Base-by-base conservation (phyloP, 2,329 filamentous ascomycete species). In the Dactylellina leptospora region DNA sequence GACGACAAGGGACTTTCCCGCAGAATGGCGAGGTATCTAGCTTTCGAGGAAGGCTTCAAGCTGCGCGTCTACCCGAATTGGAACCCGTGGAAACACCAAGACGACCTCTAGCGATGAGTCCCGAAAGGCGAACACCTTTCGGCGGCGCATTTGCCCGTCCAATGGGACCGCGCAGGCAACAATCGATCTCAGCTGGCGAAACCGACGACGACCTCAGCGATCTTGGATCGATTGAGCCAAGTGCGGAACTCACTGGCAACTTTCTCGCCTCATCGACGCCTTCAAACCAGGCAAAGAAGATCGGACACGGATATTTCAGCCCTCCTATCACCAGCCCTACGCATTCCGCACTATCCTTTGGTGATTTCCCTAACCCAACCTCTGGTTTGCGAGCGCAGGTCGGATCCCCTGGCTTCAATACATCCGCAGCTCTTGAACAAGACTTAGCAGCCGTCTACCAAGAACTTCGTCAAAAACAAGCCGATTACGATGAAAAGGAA, bases 191-290 rank as follows among this genome's bases (percentile, higher is more conserved):
- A 4, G 64, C 56, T 18, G 59, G 60, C 11, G 45, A 30, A n/a
- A 50, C 53, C 4, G 59, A 72, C 9, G 66, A 72, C 11, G 68
- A 72, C 13, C 11, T n/a, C 22, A 72, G 68, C 18, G 59, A 72
- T 22, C 25, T 72, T n/a, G 42, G 53, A 16, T 72, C 68, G 4
- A 40, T 36, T 4, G 68, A 72, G 33, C 59, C 68, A n/a, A 72
- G 59, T 18, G 22, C 22, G n/a, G 68, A 72, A 36, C 68, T 72
- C 23, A 72, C 68, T 28, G 68, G 68, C 13, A 64, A 64, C 53
- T 64, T 64, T 42, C 68, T 72, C 36, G 68, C 68, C 20, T 63
- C 68, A 9, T 72, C 68, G 3, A 72, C 68, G 11, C 68, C 68
- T 1, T 59, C 58, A 13, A 45, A 40, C n/a, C 23, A 54, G 42